Percentiles rank a stretch among this genome's conserved stretches.
These are phyloP conservation scores for Boletus vermiculosoides DNA, from an alignment of 768 basidiomycete genomes.

Conservation along the genomic window DNA sequence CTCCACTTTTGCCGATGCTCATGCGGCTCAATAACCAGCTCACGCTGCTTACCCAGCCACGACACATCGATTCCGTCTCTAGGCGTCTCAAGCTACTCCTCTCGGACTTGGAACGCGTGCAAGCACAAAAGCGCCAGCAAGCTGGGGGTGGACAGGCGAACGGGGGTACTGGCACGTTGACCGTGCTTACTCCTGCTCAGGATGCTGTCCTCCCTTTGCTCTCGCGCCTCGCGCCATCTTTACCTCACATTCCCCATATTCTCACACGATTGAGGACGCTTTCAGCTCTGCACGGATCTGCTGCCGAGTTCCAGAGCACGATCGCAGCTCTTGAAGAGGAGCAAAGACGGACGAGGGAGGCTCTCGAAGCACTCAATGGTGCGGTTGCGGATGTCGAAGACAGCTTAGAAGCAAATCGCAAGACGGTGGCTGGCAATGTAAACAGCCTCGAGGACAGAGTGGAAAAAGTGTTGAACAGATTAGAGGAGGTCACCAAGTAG, in stretches of 20 bases:
- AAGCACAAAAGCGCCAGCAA: constrained; percentile 26
- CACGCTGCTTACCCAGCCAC: constrained; percentile 87
- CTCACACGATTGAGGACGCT: constrained; percentile 86
- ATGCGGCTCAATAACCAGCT: constrained; percentile 83
- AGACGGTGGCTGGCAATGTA: constrained; percentile 72
- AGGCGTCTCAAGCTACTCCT: constrained; percentile 89
- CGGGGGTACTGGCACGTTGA: constrained; percentile 13
- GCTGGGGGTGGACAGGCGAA: constrained; percentile 8
- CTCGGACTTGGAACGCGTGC: constrained; percentile 84
- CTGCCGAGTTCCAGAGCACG: constrained; percentile 71
- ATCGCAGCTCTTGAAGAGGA: constrained; percentile 69
- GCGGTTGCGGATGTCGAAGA: constrained; percentile 72
- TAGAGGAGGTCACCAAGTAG: constrained; percentile 37
- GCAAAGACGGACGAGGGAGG: constrained; percentile 60
- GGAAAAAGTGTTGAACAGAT: constrained; percentile 43
- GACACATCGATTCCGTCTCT: constrained; percentile 94
- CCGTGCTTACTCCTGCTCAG: constrained; percentile 34
- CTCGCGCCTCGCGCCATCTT: constrained; percentile 64
- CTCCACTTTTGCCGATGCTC: constrained; percentile 80
- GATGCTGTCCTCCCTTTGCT: constrained; percentile 71
- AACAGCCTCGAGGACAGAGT: constrained; percentile 62
- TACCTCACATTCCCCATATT: constrained; percentile 87
- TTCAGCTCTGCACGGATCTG: constrained; percentile 75
- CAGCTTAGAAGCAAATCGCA: constrained; percentile 73
- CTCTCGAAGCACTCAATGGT: constrained; percentile 61